Percentiles rank a stretch among this genome's conserved stretches.
Evolutionary conservation across 495 filamentous ascomycete genomes (phyloP).

Genomic region (Penicillium bialowiezense): DNA sequence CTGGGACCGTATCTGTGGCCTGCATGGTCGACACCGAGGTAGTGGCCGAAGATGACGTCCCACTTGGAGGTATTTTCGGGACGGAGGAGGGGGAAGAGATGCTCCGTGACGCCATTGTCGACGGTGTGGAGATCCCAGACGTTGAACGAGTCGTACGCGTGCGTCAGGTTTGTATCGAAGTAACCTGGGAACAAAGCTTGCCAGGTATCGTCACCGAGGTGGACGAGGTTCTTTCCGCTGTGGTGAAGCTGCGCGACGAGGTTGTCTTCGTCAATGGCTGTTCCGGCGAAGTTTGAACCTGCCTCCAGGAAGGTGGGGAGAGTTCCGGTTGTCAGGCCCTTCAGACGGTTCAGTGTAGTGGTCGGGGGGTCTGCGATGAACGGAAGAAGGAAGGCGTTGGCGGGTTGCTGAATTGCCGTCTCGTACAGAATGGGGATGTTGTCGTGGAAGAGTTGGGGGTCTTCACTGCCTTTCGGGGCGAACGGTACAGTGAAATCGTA

Average conservation of each 20-base stretch:
- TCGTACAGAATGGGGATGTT: slow-evolving; percentile 83
- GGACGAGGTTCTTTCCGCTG: slow-evolving; percentile 81
- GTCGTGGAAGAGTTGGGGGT: slow-evolving; percentile 77
- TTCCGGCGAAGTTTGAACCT: slow-evolving; percentile 93
- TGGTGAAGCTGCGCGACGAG: slow-evolving; percentile 76
- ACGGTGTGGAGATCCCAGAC: slow-evolving; percentile 98
- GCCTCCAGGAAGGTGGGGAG: slow-evolving; percentile 91
- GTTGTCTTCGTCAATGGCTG: slow-evolving; percentile 97
- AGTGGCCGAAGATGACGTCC: slow-evolving; percentile 92
- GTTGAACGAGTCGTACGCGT: slow-evolving; percentile 92
- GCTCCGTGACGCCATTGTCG: slow-evolving; percentile 91
- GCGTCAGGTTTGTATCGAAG: slow-evolving; percentile 80
- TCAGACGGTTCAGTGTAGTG: slow-evolving; percentile 84
- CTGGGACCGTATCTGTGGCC: slow-evolving; percentile 94
- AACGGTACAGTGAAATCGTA: slow-evolving; percentile 96
- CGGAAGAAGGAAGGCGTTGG: slow-evolving; percentile 83
- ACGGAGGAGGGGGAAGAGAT: slow-evolving; percentile 80
- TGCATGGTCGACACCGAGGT: slow-evolving; percentile 94
- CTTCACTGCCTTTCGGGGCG: slow-evolving; percentile 46
- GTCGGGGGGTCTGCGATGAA: slow-evolving; percentile 98
- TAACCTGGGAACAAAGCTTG: slow-evolving; percentile 85
- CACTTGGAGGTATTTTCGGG: slow-evolving; percentile 63
- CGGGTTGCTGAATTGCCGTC: slow-evolving; percentile 65
- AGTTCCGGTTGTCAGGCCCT: slow-evolving; percentile 93
- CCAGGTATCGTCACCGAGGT: slow-evolving; percentile 97